phyloP scores from a whole-genome alignment of 169 alveolate species.

The Cryptosporidium sp. region DNA sequence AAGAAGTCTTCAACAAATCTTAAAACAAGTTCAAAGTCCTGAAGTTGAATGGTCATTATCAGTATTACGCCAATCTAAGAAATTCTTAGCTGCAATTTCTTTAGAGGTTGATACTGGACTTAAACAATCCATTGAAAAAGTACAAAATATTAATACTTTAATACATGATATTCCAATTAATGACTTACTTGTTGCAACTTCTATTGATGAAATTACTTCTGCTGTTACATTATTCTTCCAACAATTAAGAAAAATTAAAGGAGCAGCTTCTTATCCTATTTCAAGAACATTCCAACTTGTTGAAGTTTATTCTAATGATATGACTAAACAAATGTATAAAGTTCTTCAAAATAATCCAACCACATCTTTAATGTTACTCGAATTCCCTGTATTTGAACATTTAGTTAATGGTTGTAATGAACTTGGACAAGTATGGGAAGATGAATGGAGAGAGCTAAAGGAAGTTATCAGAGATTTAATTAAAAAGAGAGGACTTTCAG shows the following conservation, averaged over 20 bases:
- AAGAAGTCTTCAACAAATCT: conserved; percentile 86
- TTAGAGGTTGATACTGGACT: conserved; percentile 95
- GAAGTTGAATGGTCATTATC: conserved; percentile 92
- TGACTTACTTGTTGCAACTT: conserved; percentile 91
- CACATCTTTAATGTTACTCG: conserved; percentile 86
- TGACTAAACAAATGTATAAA: conserved; percentile 85
- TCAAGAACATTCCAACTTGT: conserved; percentile 90
- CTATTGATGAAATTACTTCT: conserved; percentile 87
- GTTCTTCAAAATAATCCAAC: conserved; percentile 82
- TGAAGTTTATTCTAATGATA: conserved; percentile 93
- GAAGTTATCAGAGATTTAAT: conserved; percentile 88
- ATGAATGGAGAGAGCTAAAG: conserved; percentile 90
- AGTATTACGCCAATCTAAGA: conserved; percentile 90
- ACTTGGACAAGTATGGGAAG: conserved; percentile 93
- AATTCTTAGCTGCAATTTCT: conserved; percentile 91
- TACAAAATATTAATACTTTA: conserved; percentile 88
- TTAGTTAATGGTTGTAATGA: conserved; percentile 87
- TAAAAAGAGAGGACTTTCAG: conserved; percentile 88
- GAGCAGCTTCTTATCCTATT: conserved; percentile 89
- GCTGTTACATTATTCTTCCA: conserved; percentile 91
- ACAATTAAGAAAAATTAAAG: conserved; percentile 91
- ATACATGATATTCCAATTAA: conserved; percentile 96
- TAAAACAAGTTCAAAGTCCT: conserved; percentile 85
- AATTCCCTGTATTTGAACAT: conserved; percentile 87
- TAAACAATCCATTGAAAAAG: conserved; percentile 90